Evolutionary conservation across 2,329 filamentous ascomycete species (phyloP), one percentile per base, ranked within the genome.

Genomic region (Metarhizium guizhouense): DNA sequence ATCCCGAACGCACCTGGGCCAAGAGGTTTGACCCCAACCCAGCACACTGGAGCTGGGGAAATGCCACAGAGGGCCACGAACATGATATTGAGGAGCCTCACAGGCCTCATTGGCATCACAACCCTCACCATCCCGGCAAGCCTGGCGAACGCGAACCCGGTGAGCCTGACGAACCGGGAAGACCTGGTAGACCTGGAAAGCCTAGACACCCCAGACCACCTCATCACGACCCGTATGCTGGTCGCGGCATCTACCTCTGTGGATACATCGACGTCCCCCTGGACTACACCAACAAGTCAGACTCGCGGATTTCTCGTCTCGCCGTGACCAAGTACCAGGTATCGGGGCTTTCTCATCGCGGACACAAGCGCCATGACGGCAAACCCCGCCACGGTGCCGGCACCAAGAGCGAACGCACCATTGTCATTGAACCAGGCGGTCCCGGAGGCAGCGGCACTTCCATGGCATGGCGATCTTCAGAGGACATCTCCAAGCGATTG

Each of bases 311-410:
- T 53, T 66, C 64, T 29, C 74, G 76, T 4, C 70, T 78, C 3
- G 75, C 76, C n/a, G 69, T 79, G 42, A 76, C 74, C 38, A 79
- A 77, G 59, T 74, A 70, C 55, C 76, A 78, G 51, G 74, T 76
- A 10, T 76, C 74, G 0, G 76, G 76, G 5, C 69, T 78, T 14
- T 66, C 68, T 5, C 67, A 25, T 32, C 56, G 40, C 3, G 47
- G 32, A 60, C 2, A 16, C 36, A 55, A 52, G 40, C 6, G 14
- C 13, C 20, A 10, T 32, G 38, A 38, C 7, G 51, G 34, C 49
- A 47, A 51, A 47, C 40, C 32, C 16, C 48, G 20, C 50, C 56
- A 58, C 47, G 51, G 59, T 38, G 55, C 63, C 4, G 70, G 70
- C 7, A 59, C 53, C 55, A 76, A 75, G 60, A 78, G 73, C 60